A percentile compares a stretch with the other conserved stretches of the same genome.
phyloP scores from a whole-genome alignment of 257 asterid genomes.

The Petunia secreta region DNA sequence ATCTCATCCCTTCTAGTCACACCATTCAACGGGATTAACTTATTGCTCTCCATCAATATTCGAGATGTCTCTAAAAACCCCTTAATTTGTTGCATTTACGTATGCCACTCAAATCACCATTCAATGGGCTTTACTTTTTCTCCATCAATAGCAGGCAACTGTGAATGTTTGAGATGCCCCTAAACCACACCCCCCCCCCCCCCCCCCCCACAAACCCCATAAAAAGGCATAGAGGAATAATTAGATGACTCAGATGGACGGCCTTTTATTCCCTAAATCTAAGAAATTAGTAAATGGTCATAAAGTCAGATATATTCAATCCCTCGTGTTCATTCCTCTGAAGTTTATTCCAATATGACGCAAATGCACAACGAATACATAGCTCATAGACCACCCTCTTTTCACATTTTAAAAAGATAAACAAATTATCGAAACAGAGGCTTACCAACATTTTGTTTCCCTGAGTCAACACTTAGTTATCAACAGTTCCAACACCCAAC shows the following conservation, averaged over 20 bases:
- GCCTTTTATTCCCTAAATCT: not conserved
- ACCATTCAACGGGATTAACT: not conserved
- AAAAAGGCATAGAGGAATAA: not conserved
- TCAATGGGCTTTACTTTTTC: no score
- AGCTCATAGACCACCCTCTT: not conserved
- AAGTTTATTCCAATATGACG: not conserved
- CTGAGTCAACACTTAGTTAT: not conserved
- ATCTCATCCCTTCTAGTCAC: not conserved
- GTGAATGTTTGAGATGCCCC: not conserved
- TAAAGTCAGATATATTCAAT: not conserved
- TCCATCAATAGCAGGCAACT: no score
- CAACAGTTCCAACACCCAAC: not conserved
- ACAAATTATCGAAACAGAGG: not conserved
- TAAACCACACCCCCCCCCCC: not conserved
- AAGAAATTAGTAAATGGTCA: not conserved
- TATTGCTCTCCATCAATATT: conserved; percentile 9
- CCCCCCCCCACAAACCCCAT: not conserved
- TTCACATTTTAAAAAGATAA: not conserved
- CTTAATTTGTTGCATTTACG: no score
- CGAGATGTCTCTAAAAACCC: not conserved
- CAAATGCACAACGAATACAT: not conserved
- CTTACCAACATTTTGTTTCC: not conserved
- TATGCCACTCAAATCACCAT: no score
- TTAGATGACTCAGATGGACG: not conserved
- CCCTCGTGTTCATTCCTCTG: not conserved